A percentile compares a stretch with the other conserved stretches of the same genome.
phyloP scores from a whole-genome alignment of 2,329 filamentous ascomycete genomes.

The Verticillium tricorpus region DNA sequence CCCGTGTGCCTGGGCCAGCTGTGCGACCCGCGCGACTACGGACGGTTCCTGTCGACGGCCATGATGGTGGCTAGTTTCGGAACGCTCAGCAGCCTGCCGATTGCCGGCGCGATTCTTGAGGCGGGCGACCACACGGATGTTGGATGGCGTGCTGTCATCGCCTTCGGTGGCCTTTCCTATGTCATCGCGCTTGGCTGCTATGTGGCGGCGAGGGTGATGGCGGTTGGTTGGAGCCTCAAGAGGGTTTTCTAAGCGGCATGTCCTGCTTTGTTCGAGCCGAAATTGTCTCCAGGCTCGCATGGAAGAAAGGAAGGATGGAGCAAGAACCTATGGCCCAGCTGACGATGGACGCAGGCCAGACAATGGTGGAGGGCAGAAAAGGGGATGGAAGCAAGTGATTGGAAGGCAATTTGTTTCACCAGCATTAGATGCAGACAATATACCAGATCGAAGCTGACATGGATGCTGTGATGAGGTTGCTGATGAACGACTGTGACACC shows the following conservation, averaged over 20 bases:
- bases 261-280: not conserved
- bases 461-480: not conserved
- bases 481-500: not conserved
- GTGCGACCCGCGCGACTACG: constrained; percentile 71
- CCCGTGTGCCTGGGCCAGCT: constrained; percentile 80
- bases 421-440: not conserved
- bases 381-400: not conserved
- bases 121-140: constrained; percentile 2
- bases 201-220: constrained; percentile 7
- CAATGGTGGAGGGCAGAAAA: not conserved
- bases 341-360: not conserved
- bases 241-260: constrained; percentile 3
- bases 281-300: not conserved
- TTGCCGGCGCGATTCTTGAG: constrained; percentile 31
- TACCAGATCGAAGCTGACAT: not conserved
- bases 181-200: constrained; percentile 11
- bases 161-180: constrained; percentile 9
- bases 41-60: constrained; percentile 69
- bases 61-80: constrained; percentile 76
- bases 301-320: not conserved
- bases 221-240: constrained; percentile 8
- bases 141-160: constrained; percentile 10
- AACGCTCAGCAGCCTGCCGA: constrained; percentile 43
- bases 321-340: not conserved
- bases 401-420: not conserved